These are phyloP conservation scores for Boletus reticulatus DNA, from an alignment of 768 basidiomycete genomes.

Conservation along the genomic window DNA sequence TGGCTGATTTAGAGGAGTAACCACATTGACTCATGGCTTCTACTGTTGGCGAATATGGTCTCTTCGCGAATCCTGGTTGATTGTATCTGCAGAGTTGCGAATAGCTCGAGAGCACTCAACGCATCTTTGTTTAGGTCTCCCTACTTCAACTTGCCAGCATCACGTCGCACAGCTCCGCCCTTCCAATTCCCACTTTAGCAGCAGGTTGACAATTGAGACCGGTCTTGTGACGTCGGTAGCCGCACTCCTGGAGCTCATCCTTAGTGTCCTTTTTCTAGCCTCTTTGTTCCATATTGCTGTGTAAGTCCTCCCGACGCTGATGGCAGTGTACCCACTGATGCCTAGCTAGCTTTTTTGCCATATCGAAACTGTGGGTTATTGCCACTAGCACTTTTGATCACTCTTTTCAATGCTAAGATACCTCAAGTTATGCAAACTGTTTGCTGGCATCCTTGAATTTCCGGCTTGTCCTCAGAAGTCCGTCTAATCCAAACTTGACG, in stretches of 20 bases:
- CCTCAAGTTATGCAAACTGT: constrained; percentile 16
- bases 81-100: not conserved
- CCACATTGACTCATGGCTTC: constrained; percentile 13
- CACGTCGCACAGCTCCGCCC: constrained; percentile 11
- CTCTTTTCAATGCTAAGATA: not conserved
- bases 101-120: not conserved
- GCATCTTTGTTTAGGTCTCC: constrained; percentile 11
- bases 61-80: no score
- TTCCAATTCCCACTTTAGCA: constrained; percentile 1
- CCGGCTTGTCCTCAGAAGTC: constrained; percentile 5
- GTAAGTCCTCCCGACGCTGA: constrained; percentile 5
- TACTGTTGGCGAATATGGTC: no score
- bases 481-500: not conserved
- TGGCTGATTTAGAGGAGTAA: no score
- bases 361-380: constrained; percentile 15
- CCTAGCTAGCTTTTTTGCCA: constrained; percentile 4
- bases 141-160: constrained; percentile 21
- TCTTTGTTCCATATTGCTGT: not conserved
- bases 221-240: constrained; percentile 19
- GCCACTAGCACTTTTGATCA: no score
- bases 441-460: constrained; percentile 7
- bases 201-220: constrained; percentile 20
- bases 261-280: not conserved
- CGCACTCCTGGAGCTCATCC: constrained; percentile 16
- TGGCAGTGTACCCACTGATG: not conserved